Conservation (phyloP, 495 filamentous ascomycete species). For the Thermothielavioides terrestris region DNA sequence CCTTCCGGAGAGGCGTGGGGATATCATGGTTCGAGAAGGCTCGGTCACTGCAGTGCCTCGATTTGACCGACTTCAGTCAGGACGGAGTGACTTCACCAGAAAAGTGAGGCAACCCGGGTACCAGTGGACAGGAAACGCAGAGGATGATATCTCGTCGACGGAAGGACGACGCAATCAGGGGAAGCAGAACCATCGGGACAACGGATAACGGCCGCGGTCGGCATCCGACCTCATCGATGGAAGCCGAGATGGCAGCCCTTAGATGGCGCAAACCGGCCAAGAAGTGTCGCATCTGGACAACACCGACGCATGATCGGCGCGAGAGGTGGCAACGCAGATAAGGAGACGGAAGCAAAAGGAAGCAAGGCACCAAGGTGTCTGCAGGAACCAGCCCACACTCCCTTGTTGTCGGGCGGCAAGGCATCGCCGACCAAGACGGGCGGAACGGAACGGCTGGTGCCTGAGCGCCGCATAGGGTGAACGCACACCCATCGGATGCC, state of each 20-base stretch:
- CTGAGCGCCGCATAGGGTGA: too few relatives aligned
- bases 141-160: neutral
- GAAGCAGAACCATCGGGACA: neutral
- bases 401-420: slow-evolving; percentile 3
- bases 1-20: neutral
- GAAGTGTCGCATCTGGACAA: neutral
- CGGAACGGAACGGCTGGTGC: too few relatives aligned
- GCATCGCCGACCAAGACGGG: neutral
- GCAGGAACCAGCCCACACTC: slow-evolving; percentile 3
- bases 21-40: neutral
- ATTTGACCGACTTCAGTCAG: neutral
- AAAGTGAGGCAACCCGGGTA: neutral
- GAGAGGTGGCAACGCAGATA: neutral
- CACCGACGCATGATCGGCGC: neutral
- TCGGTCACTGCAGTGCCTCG: neutral
- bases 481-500: too few relatives aligned
- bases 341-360: neutral
- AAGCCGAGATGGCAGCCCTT: too few relatives aligned
- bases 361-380: neutral
- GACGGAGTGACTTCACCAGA: neutral
- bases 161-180: too few relatives aligned
- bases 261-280: neutral
- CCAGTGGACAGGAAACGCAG: neutral
- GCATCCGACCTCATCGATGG: neutral
- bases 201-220: neutral